Evolutionary conservation across 1,139 yeast species (phyloP).

Genomic region (Yamadazyma oceani): DNA sequence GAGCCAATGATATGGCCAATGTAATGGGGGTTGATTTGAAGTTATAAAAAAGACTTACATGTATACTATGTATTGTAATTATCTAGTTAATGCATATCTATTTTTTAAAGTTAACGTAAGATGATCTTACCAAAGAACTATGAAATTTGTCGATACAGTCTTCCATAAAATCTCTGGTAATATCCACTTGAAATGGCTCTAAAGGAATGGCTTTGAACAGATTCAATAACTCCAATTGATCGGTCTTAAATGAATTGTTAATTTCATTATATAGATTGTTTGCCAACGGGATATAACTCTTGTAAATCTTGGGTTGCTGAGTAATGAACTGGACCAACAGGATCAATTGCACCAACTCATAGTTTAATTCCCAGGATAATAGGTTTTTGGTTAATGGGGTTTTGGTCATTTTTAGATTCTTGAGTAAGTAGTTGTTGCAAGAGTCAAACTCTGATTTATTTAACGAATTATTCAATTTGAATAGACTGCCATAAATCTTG

Average conservation of each 20-base stretch:
- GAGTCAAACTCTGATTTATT: constrained; percentile 29
- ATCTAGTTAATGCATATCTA: constrained; percentile 7
- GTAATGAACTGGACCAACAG: constrained; percentile 28
- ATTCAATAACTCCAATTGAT: constrained; percentile 18
- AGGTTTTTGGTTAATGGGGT: constrained; percentile 13
- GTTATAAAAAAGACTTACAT: constrained; percentile 7
- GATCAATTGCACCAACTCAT: constrained; percentile 22
- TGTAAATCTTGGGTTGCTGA: constrained; percentile 2
- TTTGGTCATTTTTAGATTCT: constrained; percentile 32
- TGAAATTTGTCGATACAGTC: constrained; percentile 16
- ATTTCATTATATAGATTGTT: constrained; percentile 15
- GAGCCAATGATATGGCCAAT: constrained; percentile 28
- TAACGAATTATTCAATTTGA: constrained; percentile 19
- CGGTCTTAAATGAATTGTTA: constrained; percentile 10
- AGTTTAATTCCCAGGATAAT: constrained; percentile 22
- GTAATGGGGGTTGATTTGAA: constrained; percentile 22
- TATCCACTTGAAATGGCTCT: constrained; percentile 10
- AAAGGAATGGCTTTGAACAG: constrained; percentile 9
- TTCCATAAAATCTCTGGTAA: constrained; percentile 11
- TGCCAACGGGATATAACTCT: constrained; percentile 9
- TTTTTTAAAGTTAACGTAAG: constrained; percentile 15
- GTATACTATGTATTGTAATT: background rate
- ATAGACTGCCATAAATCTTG: constrained; percentile 26
- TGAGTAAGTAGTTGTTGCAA: constrained; percentile 27
- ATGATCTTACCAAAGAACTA: constrained; percentile 18